These are phyloP conservation scores for Psilocybe subaeruginosa DNA, from an alignment of 768 basidiomycete genomes.

Conservation along the genomic window DNA sequence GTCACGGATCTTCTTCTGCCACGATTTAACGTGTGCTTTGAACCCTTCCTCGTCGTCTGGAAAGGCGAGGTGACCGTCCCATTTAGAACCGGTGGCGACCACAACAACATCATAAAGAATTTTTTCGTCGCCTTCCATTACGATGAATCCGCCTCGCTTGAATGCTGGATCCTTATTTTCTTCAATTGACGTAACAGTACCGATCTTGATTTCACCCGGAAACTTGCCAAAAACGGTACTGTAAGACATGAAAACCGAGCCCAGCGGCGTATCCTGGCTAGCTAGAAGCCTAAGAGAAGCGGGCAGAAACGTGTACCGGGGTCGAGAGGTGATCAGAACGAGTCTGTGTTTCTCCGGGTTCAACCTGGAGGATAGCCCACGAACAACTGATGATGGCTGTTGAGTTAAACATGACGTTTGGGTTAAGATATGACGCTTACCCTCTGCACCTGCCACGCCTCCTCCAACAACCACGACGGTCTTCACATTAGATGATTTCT, in stretches of 20 bases:
- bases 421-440: not conserved
- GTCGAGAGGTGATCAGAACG: constrained; percentile 53
- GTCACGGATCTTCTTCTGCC: constrained; percentile 30
- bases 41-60: constrained; percentile 30
- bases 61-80: constrained; percentile 50
- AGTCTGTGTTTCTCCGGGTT: constrained; percentile 50
- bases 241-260: constrained; percentile 53
- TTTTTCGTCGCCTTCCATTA: constrained; percentile 49
- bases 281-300: constrained; percentile 56
- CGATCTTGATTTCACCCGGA: constrained; percentile 50
- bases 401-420: constrained; percentile 4
- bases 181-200: constrained; percentile 34
- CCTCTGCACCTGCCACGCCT: constrained; percentile 23
- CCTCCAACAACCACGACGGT: constrained; percentile 25
- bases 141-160: constrained; percentile 45
- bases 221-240: constrained; percentile 55
- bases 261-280: constrained; percentile 40
- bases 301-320: constrained; percentile 52
- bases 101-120: constrained; percentile 59
- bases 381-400: constrained; percentile 31
- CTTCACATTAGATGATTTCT: constrained; percentile 12
- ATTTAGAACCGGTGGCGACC: constrained; percentile 58
- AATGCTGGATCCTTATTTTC: constrained; percentile 23
- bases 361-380: constrained; percentile 52
- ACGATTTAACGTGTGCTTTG: constrained; percentile 19